These are phyloP conservation scores for Lactarius deliciosus DNA, from an alignment of 768 basidiomycete genomes.

Conservation along the genomic window DNA sequence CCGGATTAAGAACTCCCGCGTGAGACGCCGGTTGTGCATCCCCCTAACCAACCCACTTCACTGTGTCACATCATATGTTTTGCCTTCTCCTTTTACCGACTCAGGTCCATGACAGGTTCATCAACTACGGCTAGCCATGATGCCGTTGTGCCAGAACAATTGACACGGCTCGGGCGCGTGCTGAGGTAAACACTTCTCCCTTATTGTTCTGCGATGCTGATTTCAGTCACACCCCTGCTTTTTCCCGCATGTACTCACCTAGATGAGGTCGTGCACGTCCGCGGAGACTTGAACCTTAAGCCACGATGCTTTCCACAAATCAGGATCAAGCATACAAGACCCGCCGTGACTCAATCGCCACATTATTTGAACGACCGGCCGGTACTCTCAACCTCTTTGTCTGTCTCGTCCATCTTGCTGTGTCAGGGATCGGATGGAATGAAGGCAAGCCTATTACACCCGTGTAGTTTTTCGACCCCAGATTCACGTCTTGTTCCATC, in stretches of 20 bases:
- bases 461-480: constrained; percentile 13
- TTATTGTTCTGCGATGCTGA: constrained; percentile 27
- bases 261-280: neutral
- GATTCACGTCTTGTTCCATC: constrained; percentile 11
- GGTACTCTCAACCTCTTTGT: neutral
- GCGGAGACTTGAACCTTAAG: constrained; percentile 12
- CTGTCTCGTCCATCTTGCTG: neutral
- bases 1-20: constrained; percentile 5
- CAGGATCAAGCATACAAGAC: neutral
- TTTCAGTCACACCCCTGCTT: neutral
- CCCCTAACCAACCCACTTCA: neutral
- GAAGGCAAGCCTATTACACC: constrained; percentile 1
- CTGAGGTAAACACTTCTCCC: constrained; percentile 27
- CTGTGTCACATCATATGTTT: constrained; percentile 21
- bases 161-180: constrained; percentile 16
- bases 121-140: constrained; percentile 7
- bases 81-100: constrained; percentile 19
- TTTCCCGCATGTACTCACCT: constrained; percentile 9
- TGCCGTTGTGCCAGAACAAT: constrained; percentile 28
- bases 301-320: neutral
- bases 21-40: constrained; percentile 2
- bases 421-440: constrained; percentile 1
- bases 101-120: constrained; percentile 15
- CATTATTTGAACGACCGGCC: neutral
- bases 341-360: neutral